phyloP scores from a whole-genome alignment of 768 basidiomycete species.

The Pulveroboletus frians region DNA sequence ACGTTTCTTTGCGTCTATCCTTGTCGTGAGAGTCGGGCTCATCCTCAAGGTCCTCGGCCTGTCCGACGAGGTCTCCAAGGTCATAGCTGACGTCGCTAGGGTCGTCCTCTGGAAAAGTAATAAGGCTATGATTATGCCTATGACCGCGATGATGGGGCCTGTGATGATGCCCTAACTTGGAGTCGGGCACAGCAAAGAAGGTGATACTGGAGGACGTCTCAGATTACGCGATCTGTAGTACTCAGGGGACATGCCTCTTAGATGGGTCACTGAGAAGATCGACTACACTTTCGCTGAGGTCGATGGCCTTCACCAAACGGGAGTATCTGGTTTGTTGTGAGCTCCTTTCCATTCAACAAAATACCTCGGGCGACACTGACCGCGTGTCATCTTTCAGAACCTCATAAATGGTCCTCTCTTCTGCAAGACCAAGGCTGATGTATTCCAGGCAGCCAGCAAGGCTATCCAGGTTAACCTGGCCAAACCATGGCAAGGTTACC shows the following conservation, averaged over 20 bases:
- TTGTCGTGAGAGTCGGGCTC: conserved; percentile 41
- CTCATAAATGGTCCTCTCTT: conserved; percentile 9
- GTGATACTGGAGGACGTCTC: conserved; percentile 2
- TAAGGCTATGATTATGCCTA: neutral
- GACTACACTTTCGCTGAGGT: conserved; percentile 13
- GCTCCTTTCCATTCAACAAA: neutral
- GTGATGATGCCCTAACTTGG: neutral
- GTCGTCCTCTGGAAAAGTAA: neutral
- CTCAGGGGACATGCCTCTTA: conserved; percentile 2
- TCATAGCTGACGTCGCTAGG: neutral
- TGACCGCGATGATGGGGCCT: conserved; percentile 1
- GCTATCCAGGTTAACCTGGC: conserved; percentile 15
- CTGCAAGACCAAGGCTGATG: neutral
- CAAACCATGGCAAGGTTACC: conserved; percentile 21
- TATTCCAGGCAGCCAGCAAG: conserved; percentile 6
- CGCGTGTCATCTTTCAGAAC: conserved; percentile 10
- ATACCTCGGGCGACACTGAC: conserved; percentile 1
- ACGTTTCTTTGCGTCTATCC: conserved; percentile 47
- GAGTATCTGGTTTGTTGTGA: conserved; percentile 7
- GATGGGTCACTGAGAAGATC: conserved; percentile 9
- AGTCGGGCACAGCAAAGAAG: conserved; percentile 12
- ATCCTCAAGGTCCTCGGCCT: conserved; percentile 35
- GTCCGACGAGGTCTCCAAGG: conserved; percentile 9
- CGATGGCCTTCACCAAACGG: conserved; percentile 11
- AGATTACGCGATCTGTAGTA: neutral